Evolutionary conservation across 1,284 basidiomycete species (phyloP).

Genomic region (Apiotrichum brassicae): DNA sequence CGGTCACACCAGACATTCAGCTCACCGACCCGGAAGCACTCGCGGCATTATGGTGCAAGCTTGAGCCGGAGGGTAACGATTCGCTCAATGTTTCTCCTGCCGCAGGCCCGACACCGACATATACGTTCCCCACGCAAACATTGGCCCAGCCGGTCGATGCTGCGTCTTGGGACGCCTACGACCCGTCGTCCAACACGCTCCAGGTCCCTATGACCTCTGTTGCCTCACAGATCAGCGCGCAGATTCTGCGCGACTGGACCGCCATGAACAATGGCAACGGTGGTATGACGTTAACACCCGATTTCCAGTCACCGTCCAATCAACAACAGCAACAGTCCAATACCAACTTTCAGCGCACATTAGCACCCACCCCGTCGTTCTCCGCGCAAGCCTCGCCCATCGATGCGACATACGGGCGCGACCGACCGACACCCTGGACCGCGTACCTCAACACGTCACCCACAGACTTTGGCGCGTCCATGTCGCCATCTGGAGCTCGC

Average conservation of each 20-base stretch:
- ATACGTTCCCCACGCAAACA: neutral
- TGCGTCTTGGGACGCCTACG: neutral
- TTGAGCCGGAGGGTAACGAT: constrained; percentile 1
- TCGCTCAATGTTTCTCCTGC: neutral
- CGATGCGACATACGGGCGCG: neutral
- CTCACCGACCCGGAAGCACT: constrained; percentile 3
- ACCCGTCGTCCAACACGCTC: neutral
- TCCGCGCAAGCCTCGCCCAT: neutral
- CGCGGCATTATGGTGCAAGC: constrained; percentile 19
- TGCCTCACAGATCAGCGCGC: neutral
- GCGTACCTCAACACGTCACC: neutral
- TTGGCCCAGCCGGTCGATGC: neutral
- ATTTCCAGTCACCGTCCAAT: neutral
- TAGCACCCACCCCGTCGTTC: neutral
- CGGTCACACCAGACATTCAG: neutral
- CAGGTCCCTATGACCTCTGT: neutral
- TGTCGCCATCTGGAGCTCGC: neutral
- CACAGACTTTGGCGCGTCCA: neutral
- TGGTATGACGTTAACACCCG: neutral
- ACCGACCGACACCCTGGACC: neutral
- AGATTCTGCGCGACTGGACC: neutral
- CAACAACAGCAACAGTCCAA: neutral
- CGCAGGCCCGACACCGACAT: neutral
- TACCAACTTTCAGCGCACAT: neutral
- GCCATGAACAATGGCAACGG: neutral